Evolutionary conservation across 768 basidiomycete species (phyloP).

Genomic region (Mycena chlorophos): DNA sequence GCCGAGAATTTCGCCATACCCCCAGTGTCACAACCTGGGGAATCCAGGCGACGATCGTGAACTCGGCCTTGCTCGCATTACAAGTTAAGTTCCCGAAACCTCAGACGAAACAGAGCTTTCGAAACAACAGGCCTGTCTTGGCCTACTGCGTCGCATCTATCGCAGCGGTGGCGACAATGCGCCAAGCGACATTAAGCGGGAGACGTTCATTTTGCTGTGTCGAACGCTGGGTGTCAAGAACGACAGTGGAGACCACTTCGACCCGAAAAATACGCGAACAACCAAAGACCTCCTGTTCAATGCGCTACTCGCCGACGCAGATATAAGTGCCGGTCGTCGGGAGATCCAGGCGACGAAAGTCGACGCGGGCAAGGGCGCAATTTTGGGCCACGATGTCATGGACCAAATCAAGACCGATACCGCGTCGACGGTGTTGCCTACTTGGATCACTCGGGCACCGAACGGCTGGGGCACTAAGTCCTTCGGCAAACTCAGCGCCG

Average conservation of each 20-base stretch:
- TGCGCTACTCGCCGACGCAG: not conserved
- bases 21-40: too few relatives aligned
- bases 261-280: not conserved
- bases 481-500: not conserved
- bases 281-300: not conserved
- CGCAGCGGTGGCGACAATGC: not conserved
- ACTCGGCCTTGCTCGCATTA: too few relatives aligned
- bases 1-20: too few relatives aligned
- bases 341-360: not conserved
- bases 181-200: not conserved
- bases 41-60: too few relatives aligned
- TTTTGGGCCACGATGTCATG: not conserved
- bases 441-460: not conserved
- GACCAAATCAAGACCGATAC: not conserved
- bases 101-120: too few relatives aligned
- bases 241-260: not conserved
- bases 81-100: too few relatives aligned
- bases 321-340: not conserved
- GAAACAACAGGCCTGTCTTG: not conserved
- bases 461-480: not conserved
- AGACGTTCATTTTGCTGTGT: not conserved
- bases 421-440: not conserved
- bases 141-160: not conserved
- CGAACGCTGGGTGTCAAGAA: not conserved
- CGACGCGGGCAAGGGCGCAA: not conserved